Evolutionary conservation across 768 basidiomycete genomes (phyloP).

Genomic region (Wakefieldia striispora): DNA sequence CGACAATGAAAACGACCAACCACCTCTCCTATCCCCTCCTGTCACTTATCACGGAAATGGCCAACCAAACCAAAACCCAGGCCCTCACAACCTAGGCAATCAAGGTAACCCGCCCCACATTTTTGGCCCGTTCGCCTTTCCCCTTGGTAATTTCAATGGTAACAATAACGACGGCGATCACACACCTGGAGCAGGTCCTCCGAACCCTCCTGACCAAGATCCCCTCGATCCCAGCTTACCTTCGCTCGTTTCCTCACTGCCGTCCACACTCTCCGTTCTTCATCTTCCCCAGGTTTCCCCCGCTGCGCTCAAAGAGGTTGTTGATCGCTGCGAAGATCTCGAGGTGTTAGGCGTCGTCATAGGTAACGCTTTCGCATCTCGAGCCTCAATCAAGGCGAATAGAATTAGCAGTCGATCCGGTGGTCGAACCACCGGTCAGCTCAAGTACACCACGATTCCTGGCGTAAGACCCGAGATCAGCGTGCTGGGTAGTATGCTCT

Average conservation of each 20-base stretch:
- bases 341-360: constrained; percentile 19
- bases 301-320: constrained; percentile 17
- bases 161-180: not conserved
- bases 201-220: constrained; percentile 1
- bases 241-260: constrained; percentile 32
- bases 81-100: no score
- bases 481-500: constrained; percentile 11
- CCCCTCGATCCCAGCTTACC: constrained; percentile 16
- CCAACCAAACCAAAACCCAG: no score
- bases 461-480: constrained; percentile 11
- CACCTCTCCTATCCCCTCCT: constrained; percentile 15
- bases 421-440: not conserved
- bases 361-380: constrained; percentile 8
- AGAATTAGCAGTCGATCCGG: not conserved
- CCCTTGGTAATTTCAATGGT: constrained; percentile 1
- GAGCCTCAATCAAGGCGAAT: not conserved
- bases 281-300: constrained; percentile 24
- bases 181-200: not conserved
- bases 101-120: not conserved
- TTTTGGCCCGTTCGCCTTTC: not conserved
- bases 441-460: not conserved
- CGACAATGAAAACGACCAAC: constrained; percentile 1
- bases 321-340: constrained; percentile 19
- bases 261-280: constrained; percentile 34
- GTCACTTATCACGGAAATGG: no score